These are phyloP conservation scores for Trichoderma sp. DNA, from an alignment of 2,329 filamentous ascomycete species.

Conservation along the genomic window DNA sequence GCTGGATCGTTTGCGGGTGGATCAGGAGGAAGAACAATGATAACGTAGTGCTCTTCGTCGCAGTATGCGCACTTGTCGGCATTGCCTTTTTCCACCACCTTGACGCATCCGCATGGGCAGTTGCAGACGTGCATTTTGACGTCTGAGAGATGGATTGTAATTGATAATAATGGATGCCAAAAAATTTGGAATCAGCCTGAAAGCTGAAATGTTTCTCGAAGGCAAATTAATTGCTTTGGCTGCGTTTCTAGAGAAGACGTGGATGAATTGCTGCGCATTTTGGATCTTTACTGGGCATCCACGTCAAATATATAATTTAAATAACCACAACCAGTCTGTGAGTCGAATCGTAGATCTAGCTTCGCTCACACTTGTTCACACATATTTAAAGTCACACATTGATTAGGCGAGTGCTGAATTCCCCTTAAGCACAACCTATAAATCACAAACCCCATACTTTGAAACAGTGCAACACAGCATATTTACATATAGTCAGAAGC, in stretches of 20 bases:
- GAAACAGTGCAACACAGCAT: not conserved
- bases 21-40: not conserved
- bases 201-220: not conserved
- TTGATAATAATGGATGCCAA: not conserved
- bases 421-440: not conserved
- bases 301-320: not conserved
- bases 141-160: not conserved
- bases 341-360: not conserved
- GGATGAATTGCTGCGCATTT: not conserved
- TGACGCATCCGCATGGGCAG: constrained; percentile 7
- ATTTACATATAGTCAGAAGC: not conserved
- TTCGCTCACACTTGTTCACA: not conserved
- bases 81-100: not conserved
- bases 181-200: not conserved
- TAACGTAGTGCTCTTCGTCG: not conserved
- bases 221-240: not conserved
- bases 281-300: not conserved
- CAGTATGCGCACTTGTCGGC: not conserved
- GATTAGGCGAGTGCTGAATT: not conserved
- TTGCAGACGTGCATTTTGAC: constrained; percentile 11
- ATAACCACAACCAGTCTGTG: not conserved
- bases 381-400: not conserved
- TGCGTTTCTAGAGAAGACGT: not conserved
- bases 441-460: not conserved
- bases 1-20: no score